Base-by-base conservation (phyloP, 2,329 filamentous ascomycete genomes). In the Pseudopithomyces maydicus region DNA sequence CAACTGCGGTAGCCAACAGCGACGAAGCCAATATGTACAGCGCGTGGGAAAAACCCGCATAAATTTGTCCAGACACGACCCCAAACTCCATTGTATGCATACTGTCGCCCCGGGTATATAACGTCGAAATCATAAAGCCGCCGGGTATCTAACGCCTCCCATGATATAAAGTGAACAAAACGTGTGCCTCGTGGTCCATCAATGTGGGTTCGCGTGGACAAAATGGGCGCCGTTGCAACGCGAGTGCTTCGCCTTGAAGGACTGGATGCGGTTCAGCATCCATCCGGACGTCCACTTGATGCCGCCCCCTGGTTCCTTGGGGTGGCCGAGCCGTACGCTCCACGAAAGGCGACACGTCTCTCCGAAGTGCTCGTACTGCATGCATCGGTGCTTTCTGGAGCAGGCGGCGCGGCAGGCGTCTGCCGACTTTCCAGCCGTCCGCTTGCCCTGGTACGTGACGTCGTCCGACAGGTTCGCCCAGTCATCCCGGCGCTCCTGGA, bases 401-500 rank as follows among this genome's bases (percentile, higher is more conserved):
- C 73, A 76, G 1, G 72, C 68, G 6, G 56, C 62, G 44, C 59
- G 52, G 57, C 73, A 76, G 2, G 59, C 57, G 2, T 71, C 66
- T 29, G 70, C 67, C 3, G 71, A 72, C n/a, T 65, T 65, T 47
- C 61, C 56, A 12, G 62, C 58, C 2, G 56, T 42, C 32, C 65
- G 57, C 7, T 62, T 58, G 5, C 66, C 64, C 1, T 61, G 62
- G 54, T 69, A 64, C 2, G 51, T 58, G 3, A 69, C 57, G 29
- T 72, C 68, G 6, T 72, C 68, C 0, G 73, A 72, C 58, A 74
- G 55, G 49, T 76, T 76, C 0, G 68, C 60, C 73, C 73, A 76
- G 45, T 76, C 70, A 3, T 70, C 69, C 2, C 52, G 48, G 6
- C 61, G 66, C 2, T 63, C 61, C 11, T 63, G 61, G 1, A 76